These are phyloP conservation scores for Fusarium guadeloupense DNA, from an alignment of 2,329 filamentous ascomycete species.

Conservation along the genomic window DNA sequence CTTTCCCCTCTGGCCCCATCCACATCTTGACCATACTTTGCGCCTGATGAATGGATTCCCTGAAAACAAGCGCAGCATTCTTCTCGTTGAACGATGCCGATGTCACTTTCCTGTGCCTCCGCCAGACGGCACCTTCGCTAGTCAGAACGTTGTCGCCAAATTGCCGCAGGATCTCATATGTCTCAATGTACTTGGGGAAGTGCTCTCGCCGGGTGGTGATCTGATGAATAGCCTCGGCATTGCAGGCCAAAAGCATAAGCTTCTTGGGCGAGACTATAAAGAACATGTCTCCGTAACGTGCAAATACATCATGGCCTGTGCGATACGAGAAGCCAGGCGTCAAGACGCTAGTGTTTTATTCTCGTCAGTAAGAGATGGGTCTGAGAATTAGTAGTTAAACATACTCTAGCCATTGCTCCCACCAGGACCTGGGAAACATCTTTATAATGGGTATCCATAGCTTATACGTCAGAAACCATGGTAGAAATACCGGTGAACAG, in stretches of 20 bases:
- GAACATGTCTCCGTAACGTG: conserved; percentile 69
- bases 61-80: conserved; percentile 74
- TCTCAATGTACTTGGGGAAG: conserved; percentile 63
- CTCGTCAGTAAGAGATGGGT: conserved; percentile 14
- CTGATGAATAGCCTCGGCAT: conserved; percentile 72
- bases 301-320: conserved; percentile 66
- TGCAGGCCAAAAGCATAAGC: conserved; percentile 65
- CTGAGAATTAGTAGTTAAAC: conserved; percentile 40
- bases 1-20: conserved; percentile 50
- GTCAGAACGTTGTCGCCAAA: conserved; percentile 78
- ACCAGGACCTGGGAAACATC: conserved; percentile 63
- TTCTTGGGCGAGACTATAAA: conserved; percentile 67
- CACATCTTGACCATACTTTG: conserved; percentile 68
- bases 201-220: conserved; percentile 72
- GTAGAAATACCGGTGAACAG: conserved; percentile 57
- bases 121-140: conserved; percentile 75
- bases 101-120: conserved; percentile 76
- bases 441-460: conserved; percentile 66
- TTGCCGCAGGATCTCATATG: conserved; percentile 49
- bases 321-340: conserved; percentile 68
- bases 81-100: conserved; percentile 79
- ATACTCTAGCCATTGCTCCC: conserved; percentile 68
- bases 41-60: conserved; percentile 69
- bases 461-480: conserved; percentile 65
- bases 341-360: conserved; percentile 55